A percentile compares a stretch with the other conserved stretches of the same genome.
phyloP scores from a whole-genome alignment of 2,329 filamentous ascomycete species.

The Didymella sp. region DNA sequence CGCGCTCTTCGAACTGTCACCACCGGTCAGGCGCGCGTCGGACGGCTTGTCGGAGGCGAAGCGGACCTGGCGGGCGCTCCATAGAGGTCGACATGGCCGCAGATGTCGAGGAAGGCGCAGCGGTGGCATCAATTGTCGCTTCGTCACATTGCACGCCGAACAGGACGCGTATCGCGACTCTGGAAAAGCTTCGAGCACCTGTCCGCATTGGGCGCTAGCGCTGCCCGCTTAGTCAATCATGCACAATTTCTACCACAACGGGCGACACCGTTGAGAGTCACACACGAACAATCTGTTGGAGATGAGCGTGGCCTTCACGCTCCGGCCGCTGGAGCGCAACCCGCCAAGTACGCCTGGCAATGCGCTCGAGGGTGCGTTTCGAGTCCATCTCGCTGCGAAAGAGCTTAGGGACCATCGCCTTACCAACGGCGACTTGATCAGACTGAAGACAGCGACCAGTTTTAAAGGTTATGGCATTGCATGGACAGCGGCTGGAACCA shows the following conservation, averaged over 20 bases:
- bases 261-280: background rate
- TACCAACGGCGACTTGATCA: conserved; percentile 65
- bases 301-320: conserved; percentile 54
- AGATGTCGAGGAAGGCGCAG: conserved; percentile 51
- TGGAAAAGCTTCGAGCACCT: conserved; percentile 31
- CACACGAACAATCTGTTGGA: background rate
- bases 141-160: conserved; percentile 43
- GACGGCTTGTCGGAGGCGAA: conserved; percentile 32
- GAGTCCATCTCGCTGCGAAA: conserved; percentile 64
- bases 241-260: conserved; percentile 20
- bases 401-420: conserved; percentile 64
- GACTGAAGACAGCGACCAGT: conserved; percentile 55
- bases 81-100: conserved; percentile 54
- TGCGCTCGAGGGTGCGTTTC: conserved; percentile 64
- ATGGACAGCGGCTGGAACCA: conserved; percentile 62
- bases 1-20: conserved; percentile 10
- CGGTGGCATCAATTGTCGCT: conserved; percentile 55
- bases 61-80: conserved; percentile 48
- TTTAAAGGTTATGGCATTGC: conserved; percentile 65
- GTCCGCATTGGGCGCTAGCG: conserved; percentile 15
- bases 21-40: conserved; percentile 20
- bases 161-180: conserved; percentile 15
- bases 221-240: conserved; percentile 31
- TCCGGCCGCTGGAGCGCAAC: conserved; percentile 60
- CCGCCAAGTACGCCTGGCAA: conserved; percentile 54